Evolutionary conservation across 1,284 basidiomycete genomes (phyloP).

Genomic region (Sanguinoderma infundibulare): DNA sequence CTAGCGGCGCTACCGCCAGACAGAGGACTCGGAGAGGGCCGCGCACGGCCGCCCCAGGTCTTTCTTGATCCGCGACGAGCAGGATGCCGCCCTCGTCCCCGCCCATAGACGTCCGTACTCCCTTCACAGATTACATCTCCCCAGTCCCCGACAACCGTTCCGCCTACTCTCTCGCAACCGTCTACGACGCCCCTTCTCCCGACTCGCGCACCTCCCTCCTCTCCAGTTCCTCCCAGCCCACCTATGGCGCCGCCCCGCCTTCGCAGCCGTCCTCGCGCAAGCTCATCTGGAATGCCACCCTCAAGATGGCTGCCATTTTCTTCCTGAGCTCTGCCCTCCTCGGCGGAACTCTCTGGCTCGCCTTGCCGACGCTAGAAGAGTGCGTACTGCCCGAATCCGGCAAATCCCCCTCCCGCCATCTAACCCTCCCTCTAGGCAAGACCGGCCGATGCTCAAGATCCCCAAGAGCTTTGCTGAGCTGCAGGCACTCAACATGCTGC

Average conservation of each 20-base stretch:
- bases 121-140: slow-evolving; percentile 20
- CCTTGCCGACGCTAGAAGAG: slow-evolving; percentile 81
- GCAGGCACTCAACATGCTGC: slow-evolving; percentile 77
- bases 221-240: slow-evolving; percentile 40
- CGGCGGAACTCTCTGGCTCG: slow-evolving; percentile 77
- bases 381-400: slow-evolving; percentile 43
- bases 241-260: slow-evolving; percentile 58
- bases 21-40: neutral
- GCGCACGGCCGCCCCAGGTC: slow-evolving; percentile 1
- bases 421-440: slow-evolving; percentile 51
- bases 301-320: slow-evolving; percentile 86
- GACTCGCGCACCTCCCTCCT: slow-evolving; percentile 37
- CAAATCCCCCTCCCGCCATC: neutral
- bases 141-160: slow-evolving; percentile 49
- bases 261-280: slow-evolving; percentile 45
- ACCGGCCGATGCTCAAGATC: slow-evolving; percentile 75
- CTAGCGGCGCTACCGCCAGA: neutral
- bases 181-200: slow-evolving; percentile 44
- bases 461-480: slow-evolving; percentile 86
- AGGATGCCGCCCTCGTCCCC: slow-evolving; percentile 5
- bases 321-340: slow-evolving; percentile 70
- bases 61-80: neutral
- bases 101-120: slow-evolving; percentile 15
- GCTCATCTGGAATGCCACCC: slow-evolving; percentile 76
- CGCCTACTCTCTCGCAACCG: slow-evolving; percentile 66